These are phyloP conservation scores for Geotrichum australiense DNA, from an alignment of 1,139 yeast species.

Conservation along the genomic window DNA sequence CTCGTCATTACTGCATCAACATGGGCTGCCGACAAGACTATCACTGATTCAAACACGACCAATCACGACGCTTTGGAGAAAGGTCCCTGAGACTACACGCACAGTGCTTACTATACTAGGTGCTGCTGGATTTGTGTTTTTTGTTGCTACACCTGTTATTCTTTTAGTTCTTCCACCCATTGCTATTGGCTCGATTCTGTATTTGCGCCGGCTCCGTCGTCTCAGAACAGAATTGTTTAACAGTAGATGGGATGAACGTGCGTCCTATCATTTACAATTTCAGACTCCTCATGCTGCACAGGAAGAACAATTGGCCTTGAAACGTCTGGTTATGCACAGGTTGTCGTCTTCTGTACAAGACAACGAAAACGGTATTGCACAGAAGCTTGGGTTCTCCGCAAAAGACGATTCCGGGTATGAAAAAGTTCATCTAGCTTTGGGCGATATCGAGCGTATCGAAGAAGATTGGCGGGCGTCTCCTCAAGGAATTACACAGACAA, in stretches of 20 bases:
- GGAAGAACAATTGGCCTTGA: constrained; percentile 18
- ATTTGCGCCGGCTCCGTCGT: constrained; percentile 20
- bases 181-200: constrained; percentile 23
- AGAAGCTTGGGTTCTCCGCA: constrained; percentile 19
- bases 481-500: constrained; percentile 18
- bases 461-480: constrained; percentile 20
- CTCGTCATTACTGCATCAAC: no score
- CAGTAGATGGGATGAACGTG: constrained; percentile 28
- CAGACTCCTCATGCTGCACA: constrained; percentile 19
- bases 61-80: constrained; percentile 6
- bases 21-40: no score
- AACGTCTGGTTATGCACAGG: constrained; percentile 22
- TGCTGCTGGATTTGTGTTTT: constrained; percentile 18
- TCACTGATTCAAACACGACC: no score
- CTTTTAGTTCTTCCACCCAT: constrained; percentile 25
- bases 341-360: constrained; percentile 23
- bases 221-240: constrained; percentile 22
- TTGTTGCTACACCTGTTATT: constrained; percentile 24
- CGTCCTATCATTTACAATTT: constrained; percentile 24
- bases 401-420: not conserved
- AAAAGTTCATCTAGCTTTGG: constrained; percentile 16
- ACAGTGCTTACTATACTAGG: constrained; percentile 17
- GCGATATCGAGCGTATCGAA: constrained; percentile 17
- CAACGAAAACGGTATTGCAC: constrained; percentile 25
- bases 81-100: constrained; percentile 14